Percentiles rank a stretch among this genome's conserved stretches.
Evolutionary conservation across 441 rosid genomes (phyloP).

Genomic region (Hura crepitans): DNA sequence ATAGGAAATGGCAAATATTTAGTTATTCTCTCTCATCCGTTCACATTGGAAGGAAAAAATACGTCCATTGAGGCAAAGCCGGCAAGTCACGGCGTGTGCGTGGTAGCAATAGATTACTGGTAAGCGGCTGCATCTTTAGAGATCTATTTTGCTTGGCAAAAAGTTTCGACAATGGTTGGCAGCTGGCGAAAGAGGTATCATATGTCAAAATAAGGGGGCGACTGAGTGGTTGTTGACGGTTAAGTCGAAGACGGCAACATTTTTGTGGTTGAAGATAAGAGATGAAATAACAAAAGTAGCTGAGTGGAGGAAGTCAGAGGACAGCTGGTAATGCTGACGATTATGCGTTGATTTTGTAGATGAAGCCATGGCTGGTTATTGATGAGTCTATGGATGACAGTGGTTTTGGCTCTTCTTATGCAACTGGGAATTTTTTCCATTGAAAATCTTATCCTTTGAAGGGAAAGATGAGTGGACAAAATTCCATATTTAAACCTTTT

Average conservation of each 20-base stretch:
- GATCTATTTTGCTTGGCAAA: no score
- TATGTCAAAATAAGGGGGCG: no score
- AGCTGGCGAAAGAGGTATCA: no score
- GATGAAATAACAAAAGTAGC: constrained; percentile 39
- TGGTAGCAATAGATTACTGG: no score
- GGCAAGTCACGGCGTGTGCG: no score
- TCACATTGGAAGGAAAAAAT: no score
- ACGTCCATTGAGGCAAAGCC: no score
- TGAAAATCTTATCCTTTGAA: neutral
- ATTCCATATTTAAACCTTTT: neutral
- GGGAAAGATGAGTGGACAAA: neutral
- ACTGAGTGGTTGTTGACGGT: no score
- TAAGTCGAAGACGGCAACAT: constrained; percentile 30
- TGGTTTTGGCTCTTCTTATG: neutral
- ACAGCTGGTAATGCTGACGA: constrained; percentile 26
- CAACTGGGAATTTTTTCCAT: neutral
- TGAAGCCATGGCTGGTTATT: constrained; percentile 36
- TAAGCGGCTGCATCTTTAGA: no score
- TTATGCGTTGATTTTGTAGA: constrained; percentile 36
- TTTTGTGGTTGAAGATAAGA: constrained; percentile 35
- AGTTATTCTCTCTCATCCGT: no score
- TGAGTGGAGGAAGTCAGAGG: constrained; percentile 42
- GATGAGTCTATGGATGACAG: neutral
- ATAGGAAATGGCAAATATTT: no score
- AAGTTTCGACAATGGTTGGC: no score